Evolutionary conservation across 768 basidiomycete species (phyloP).

Genomic region (Leccinum fibrillosum): DNA sequence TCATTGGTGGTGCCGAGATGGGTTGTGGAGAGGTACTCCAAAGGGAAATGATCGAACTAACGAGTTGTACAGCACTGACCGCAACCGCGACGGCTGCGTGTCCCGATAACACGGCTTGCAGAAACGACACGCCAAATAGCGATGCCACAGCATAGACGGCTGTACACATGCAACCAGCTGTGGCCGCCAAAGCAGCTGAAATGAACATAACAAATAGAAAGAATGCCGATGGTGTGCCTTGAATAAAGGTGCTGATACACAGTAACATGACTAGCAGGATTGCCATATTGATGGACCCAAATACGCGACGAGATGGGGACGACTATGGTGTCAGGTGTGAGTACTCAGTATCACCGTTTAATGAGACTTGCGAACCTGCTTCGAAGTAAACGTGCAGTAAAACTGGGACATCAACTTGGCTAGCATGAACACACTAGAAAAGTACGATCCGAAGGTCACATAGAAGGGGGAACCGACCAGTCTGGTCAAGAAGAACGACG

Average conservation of each 20-base stretch:
- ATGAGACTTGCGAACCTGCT: constrained; percentile 46
- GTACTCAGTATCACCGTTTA: background rate
- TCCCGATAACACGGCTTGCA: constrained; percentile 78
- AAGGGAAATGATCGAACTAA: constrained; percentile 59
- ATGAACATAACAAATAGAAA: constrained; percentile 63
- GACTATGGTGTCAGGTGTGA: constrained; percentile 39
- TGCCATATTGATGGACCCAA: constrained; percentile 48
- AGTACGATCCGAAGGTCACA: constrained; percentile 61
- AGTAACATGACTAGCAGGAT: constrained; percentile 55
- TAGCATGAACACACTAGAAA: constrained; percentile 60
- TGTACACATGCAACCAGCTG: constrained; percentile 74
- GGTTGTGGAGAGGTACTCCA: constrained; percentile 38
- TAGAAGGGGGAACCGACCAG: constrained; percentile 58
- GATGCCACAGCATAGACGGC: constrained; percentile 79
- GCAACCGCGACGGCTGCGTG: constrained; percentile 84
- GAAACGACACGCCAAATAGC: constrained; percentile 67
- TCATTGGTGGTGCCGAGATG: constrained; percentile 12
- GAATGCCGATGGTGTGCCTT: constrained; percentile 51
- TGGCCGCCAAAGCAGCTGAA: constrained; percentile 53
- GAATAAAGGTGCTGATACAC: constrained; percentile 63
- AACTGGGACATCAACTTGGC: constrained; percentile 69
- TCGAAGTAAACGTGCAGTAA: constrained; percentile 67
- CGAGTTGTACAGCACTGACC: constrained; percentile 72
- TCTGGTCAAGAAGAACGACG: constrained; percentile 75
- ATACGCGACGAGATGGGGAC: constrained; percentile 57